Conservation (phyloP, 495 filamentous ascomycete species). For the Lichenothelia convexa region DNA sequence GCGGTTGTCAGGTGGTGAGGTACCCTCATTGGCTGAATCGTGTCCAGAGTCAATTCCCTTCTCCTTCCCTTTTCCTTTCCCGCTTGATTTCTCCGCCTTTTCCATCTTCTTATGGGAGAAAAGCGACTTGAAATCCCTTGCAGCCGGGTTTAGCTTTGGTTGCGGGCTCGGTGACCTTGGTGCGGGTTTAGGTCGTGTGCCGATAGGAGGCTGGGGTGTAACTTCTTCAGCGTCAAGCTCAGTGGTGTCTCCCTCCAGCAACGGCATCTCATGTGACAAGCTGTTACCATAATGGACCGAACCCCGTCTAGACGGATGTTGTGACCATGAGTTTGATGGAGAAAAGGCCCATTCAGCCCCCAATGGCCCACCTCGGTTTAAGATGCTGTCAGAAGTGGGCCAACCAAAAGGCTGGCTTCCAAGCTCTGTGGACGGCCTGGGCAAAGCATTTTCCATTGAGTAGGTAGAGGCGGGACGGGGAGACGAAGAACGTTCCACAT, state of each 20-base stretch:
- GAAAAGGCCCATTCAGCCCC: neutral
- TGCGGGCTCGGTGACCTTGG: conserved; percentile 8
- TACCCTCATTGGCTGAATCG: conserved; percentile 7
- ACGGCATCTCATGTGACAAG: conserved; percentile 5
- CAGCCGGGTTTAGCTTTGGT: conserved; percentile 19
- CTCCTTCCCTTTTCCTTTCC: conserved; percentile 11
- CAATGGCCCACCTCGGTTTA: conserved; percentile 8
- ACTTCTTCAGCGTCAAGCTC: conserved; percentile 5
- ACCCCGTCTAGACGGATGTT: conserved; percentile 20
- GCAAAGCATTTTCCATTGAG: conserved; percentile 16
- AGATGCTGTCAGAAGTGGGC: neutral
- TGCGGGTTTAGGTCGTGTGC: conserved; percentile 11
- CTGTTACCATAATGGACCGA: conserved; percentile 21
- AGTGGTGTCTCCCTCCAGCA: neutral
- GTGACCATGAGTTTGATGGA: conserved; percentile 8
- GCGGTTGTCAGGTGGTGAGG: conserved; percentile 14
- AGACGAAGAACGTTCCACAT: conserved; percentile 12
- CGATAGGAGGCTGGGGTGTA: conserved; percentile 21
- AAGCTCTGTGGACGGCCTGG: conserved; percentile 19
- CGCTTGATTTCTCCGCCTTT: neutral
- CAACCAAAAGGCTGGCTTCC: conserved; percentile 13
- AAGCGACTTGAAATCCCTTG: conserved; percentile 17
- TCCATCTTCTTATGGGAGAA: conserved; percentile 12
- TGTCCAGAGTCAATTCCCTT: neutral
- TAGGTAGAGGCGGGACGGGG: conserved; percentile 19